These are phyloP conservation scores for Uromyces viciae-fabae DNA, from an alignment of 1,284 basidiomycete genomes.

Conservation along the genomic window DNA sequence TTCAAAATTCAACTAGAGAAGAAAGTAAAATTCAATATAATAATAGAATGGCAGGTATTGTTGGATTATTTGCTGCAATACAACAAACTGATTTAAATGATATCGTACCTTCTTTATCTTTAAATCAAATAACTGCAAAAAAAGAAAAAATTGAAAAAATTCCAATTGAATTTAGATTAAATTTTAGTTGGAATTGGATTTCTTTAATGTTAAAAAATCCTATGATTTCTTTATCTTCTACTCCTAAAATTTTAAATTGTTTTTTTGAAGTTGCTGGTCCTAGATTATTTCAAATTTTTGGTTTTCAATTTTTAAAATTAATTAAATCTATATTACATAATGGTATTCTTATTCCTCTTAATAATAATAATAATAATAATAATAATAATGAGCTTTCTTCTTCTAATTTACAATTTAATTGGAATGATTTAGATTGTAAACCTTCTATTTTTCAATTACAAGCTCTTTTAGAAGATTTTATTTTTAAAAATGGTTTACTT, in stretches of 20 bases:
- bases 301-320: constrained; percentile 25
- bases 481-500: not conserved
- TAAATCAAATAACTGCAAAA: constrained; percentile 45
- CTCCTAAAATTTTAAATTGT: not conserved
- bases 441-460: constrained; percentile 24
- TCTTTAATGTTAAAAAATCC: constrained; percentile 7
- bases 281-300: constrained; percentile 32
- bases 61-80: constrained; percentile 83
- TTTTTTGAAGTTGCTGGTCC: constrained; percentile 26
- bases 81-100: constrained; percentile 59
- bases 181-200: constrained; percentile 29
- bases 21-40: constrained; percentile 68
- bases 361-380: too few species aligned
- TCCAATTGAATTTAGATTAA: constrained; percentile 9
- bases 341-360: constrained; percentile 17
- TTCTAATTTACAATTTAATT: not conserved
- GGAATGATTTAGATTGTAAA: constrained; percentile 9
- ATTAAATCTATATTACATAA: not conserved
- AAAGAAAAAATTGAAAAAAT: constrained; percentile 2
- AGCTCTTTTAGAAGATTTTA: constrained; percentile 35
- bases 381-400: too few species aligned
- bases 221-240: not conserved
- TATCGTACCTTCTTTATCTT: constrained; percentile 53
- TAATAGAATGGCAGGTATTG: constrained; percentile 72
- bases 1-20: constrained; percentile 51